These are phyloP conservation scores for Chalaropsis ovoidea DNA, from an alignment of 2,329 filamentous ascomycete species.

Conservation along the genomic window DNA sequence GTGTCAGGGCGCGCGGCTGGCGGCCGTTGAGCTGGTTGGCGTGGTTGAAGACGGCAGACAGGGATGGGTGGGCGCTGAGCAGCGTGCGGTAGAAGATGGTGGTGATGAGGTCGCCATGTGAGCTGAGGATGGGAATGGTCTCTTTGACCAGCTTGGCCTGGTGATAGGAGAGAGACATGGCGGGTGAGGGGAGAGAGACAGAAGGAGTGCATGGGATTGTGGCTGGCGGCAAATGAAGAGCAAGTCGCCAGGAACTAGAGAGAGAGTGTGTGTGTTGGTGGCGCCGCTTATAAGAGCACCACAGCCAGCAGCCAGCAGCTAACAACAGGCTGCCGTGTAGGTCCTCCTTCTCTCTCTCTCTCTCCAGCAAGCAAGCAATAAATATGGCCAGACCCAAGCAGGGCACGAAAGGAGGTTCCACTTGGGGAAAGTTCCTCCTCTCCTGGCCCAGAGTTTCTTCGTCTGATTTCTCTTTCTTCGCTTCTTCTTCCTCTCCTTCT, in stretches of 20 bases:
- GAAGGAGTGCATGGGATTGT: background rate
- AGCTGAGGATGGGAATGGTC: slow-evolving; percentile 60
- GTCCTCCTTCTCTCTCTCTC: too few species aligned
- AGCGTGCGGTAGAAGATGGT: slow-evolving; percentile 61
- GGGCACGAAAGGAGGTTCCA: background rate
- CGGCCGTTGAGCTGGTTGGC: slow-evolving; percentile 57
- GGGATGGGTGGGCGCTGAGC: slow-evolving; percentile 51
- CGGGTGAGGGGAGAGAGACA: slow-evolving; percentile 19
- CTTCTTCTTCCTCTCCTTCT: background rate
- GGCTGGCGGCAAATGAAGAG: background rate
- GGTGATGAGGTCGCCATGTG: slow-evolving; percentile 61
- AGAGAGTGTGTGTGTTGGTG: too few species aligned
- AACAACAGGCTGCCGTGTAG: too few species aligned
- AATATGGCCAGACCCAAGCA: background rate
- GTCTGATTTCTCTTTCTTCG: background rate
- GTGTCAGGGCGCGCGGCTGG: slow-evolving; percentile 60
- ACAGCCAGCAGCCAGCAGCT: too few species aligned
- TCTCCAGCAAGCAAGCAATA: too few species aligned
- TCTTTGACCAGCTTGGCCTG: slow-evolving; percentile 66
- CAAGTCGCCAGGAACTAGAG: background rate
- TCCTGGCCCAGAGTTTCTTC: background rate
- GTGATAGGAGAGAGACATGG: slow-evolving; percentile 46
- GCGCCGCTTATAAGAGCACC: too few species aligned
- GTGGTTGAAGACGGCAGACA: slow-evolving; percentile 61
- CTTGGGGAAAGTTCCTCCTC: background rate